Evolutionary conservation across 208 protist genomes (phyloP), one percentile per base, ranked within the genome.

Genomic region (Porcisia hertigi): DNA sequence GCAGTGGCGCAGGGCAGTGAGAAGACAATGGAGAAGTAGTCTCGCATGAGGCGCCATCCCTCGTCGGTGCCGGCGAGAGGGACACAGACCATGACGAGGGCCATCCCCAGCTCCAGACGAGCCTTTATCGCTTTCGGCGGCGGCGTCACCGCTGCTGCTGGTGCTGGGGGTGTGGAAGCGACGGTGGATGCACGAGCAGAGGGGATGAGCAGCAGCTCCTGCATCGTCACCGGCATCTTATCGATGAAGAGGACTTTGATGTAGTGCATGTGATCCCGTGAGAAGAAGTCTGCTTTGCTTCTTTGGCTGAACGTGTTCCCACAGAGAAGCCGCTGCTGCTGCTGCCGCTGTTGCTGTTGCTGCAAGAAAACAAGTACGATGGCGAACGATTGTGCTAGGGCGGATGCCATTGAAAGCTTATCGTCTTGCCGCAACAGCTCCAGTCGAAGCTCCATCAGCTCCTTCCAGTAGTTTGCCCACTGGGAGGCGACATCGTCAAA

Each of bases 381-480:
- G 6, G 85, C 84, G 75, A 94, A 86, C 39, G 71, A 63, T 36
- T 80, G 79, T 0, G 88, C 89, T 20, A 94, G 75, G 7, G 87
- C 81, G 7, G 86, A 84, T 9, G 89, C 92, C 43, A 78, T 76
- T 12, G 69, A 12, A 1, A 96, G 80, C 63, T 82, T 84, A 14
- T 86, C 84, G 20, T 85, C 75, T 25, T 91, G 83, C 39, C 86
- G 82, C 57, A 96, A 79, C 34, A 96, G 72, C 39, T 71, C 77
- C 20, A 86, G 75, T 5, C 81, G 79, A 64, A 92, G 52, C 69
- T 96, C 89, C 88, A 94, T 96, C 66, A 93, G 72, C 81, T 96
- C 89, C 80, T 86, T 89, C 91, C 91, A 95, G 49, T 66, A 49
- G 73, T 86, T 86, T 14, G 79, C 71, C 88, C 88, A 95, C 66